These are phyloP conservation scores for Russula dissimulans DNA, from an alignment of 768 basidiomycete species.

Conservation along the genomic window DNA sequence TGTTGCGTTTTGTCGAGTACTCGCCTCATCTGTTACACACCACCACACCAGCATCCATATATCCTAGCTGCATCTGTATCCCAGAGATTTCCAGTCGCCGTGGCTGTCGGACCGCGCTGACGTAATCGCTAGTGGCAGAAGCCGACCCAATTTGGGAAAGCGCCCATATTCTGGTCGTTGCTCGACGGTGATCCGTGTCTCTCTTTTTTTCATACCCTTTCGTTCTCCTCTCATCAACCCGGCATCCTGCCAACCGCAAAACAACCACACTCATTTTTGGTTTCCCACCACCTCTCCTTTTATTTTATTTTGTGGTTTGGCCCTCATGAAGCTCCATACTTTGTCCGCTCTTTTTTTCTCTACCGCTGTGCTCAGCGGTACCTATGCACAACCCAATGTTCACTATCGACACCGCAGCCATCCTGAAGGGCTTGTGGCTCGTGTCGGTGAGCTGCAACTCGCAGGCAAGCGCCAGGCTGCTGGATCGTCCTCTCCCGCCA, in stretches of 20 bases:
- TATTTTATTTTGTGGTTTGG: not conserved
- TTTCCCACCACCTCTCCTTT: not conserved
- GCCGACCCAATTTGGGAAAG: too few relatives aligned
- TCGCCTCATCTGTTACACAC: slow-evolving; percentile 17
- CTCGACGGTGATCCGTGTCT: too few relatives aligned
- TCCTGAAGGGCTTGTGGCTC: not conserved
- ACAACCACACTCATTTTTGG: too few relatives aligned
- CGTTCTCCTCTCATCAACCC: too few relatives aligned
- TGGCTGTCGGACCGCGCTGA: not conserved
- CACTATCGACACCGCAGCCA: slow-evolving; percentile 13
- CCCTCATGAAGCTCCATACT: slow-evolving; percentile 23
- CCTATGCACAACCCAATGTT: not conserved
- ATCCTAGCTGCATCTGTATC: slow-evolving; percentile 22
- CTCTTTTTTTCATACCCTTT: too few relatives aligned
- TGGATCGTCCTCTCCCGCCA: too few relatives aligned
- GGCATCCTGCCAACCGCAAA: too few relatives aligned
- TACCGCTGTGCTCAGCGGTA: slow-evolving; percentile 7
- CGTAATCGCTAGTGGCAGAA: too few relatives aligned
- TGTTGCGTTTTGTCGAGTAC: not conserved
- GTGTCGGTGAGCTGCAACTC: too few relatives aligned
- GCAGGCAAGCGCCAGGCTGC: slow-evolving; percentile 6
- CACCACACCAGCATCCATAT: slow-evolving; percentile 17
- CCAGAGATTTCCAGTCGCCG: slow-evolving; percentile 4
- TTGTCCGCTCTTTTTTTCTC: slow-evolving; percentile 20
- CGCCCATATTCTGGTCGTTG: too few relatives aligned